phyloP scores from a whole-genome alignment of 352 stramenopile species.

The Globisporangium paddicum region DNA sequence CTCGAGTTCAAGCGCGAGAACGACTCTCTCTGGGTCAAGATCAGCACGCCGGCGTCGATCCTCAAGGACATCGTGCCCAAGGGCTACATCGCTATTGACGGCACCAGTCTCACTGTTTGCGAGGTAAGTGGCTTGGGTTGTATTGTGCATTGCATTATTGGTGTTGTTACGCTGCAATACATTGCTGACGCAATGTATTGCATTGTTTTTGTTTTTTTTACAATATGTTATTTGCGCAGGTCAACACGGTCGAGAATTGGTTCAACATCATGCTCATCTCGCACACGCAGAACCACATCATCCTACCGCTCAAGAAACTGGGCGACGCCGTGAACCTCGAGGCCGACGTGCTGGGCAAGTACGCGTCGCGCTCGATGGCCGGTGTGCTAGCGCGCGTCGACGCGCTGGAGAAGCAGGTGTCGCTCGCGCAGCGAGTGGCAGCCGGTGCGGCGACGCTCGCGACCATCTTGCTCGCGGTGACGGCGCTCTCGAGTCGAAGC shows the following conservation, averaged over 20 bases:
- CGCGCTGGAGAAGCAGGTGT: conserved; percentile 45
- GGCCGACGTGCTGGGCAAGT: conserved; percentile 91
- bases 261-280: conserved; percentile 99
- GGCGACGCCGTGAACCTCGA: conserved; percentile 91
- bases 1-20: conserved; percentile 86
- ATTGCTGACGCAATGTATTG: conserved; percentile 2
- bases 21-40: conserved; percentile 96
- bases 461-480: conserved; percentile 19
- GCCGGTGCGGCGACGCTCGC: conserved; percentile 24
- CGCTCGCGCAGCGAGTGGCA: conserved; percentile 31
- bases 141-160: conserved; percentile 10
- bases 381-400: conserved; percentile 56
- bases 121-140: conserved; percentile 34
- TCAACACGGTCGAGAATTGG: conserved; percentile 78
- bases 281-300: conserved; percentile 97
- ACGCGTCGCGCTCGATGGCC: conserved; percentile 76
- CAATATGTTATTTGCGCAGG: neutral
- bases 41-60: conserved; percentile 74
- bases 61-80: conserved; percentile 91
- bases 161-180: neutral
- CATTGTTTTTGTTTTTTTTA: neutral
- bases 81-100: conserved; percentile 98
- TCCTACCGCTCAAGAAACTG: conserved; percentile 90
- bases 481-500: conserved; percentile 17
- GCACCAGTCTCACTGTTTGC: conserved; percentile 97